Base-by-base conservation (phyloP, 2,329 filamentous ascomycete species). In the Trichoderma simmonsii region DNA sequence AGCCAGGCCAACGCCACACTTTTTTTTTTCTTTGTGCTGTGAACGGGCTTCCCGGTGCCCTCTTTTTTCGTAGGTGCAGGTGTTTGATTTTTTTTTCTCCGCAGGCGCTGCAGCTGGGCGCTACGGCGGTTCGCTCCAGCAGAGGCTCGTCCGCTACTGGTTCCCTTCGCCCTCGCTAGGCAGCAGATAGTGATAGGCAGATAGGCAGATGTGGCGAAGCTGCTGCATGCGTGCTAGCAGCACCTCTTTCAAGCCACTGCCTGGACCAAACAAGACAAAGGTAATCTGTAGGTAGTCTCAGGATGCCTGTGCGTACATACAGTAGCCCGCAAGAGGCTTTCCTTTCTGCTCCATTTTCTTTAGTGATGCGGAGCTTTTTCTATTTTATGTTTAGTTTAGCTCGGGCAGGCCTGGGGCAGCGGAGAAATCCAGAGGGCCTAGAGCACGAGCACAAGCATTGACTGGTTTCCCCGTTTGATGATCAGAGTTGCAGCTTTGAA, bases 141-240 rank as follows among this genome's bases (percentile, higher is more conserved):
- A 67, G 39, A 51, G 28, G 39, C 30, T 51, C n/a, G n/a, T 43
- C 57, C 15, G 34, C 30, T 57, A 69, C 39, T 69, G 30, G 48
- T 1, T n/a, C 63, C 43, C n/a, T 24, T n/a, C 9, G 7, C n/a
- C 11, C 5, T 56, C 24, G 32, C 64, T 67, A 67, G 56, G 56
- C 57, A 61, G 36, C 56, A 59, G 24, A 43, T 28, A 24, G 65
- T 24, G 24, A 64, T 32, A 60, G 30, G 56, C 34, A 60, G 56
- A 68, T 68, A 51, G 57, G 57, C 67, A 62, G 39, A 70, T 70
- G 67, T 70, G 67, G 67, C 67, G 67, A 62, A 70, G 67, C 67
- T 70, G 43, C 67, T 69, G 56, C 64, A 67, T 43, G 64, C 48
- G 56, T 56, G 51, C 64, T 67, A 67, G 64, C 54, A 57, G 24